Conservation (phyloP, 345 rosid genomes). For the Chamaenerion angustifolium region DNA sequence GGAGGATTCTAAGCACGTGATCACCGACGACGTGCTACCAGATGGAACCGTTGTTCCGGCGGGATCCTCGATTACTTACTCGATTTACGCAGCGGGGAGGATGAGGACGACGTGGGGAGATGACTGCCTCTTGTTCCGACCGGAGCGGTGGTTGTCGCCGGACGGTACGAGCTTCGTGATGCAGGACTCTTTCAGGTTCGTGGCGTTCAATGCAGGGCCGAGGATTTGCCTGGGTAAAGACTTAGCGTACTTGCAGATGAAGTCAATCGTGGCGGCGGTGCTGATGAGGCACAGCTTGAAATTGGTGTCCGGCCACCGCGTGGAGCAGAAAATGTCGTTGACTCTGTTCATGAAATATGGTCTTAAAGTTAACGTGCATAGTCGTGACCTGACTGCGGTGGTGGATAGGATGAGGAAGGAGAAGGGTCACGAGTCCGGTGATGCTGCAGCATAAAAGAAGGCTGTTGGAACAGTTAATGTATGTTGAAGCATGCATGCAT, state of each 20-base stretch:
- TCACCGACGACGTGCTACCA: conserved; percentile 64
- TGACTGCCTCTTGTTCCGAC: conserved; percentile 67
- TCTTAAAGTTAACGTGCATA: conserved; percentile 44
- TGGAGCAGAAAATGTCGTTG: conserved; percentile 96
- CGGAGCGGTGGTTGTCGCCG: conserved; percentile 76
- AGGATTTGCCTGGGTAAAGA: conserved; percentile 79
- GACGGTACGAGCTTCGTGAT: conserved; percentile 33
- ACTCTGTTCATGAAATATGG: conserved; percentile 88
- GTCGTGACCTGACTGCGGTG: conserved; percentile 38
- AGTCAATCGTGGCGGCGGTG: conserved; percentile 69
- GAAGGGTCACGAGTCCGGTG: no score
- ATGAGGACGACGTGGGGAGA: conserved; percentile 87
- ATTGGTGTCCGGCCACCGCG: conserved; percentile 57
- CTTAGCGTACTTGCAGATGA: conserved; percentile 85
- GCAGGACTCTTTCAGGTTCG: conserved; percentile 67
- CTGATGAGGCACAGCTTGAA: conserved; percentile 55
- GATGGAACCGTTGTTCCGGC: conserved; percentile 89
- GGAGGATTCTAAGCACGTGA: conserved; percentile 72
- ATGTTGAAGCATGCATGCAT: no score
- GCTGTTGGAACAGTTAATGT: no score
- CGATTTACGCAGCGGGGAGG: conserved; percentile 84
- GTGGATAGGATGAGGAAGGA: conserved; percentile 21
- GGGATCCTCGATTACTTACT: conserved; percentile 78
- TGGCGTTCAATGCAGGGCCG: conserved; percentile 91
- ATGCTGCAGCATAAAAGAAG: no score